Base-by-base conservation (phyloP, 495 filamentous ascomycete genomes). In the Aspergillus leporis region DNA sequence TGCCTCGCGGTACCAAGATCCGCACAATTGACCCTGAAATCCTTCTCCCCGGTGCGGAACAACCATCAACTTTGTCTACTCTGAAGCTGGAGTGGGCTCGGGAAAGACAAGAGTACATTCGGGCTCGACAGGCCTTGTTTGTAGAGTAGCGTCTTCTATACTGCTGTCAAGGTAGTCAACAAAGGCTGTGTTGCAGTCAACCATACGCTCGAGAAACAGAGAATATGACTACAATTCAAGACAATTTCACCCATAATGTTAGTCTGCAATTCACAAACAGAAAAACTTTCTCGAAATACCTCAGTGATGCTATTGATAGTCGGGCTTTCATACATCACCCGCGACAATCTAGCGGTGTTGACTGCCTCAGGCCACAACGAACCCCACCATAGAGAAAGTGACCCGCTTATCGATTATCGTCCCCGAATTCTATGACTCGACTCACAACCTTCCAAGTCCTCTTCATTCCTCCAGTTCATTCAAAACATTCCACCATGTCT, bases 401-500 rank as follows among this genome's bases (percentile, higher is more conserved):
- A 22, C 18, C 21, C 43, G 28, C 56, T 47, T 53, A 59, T 53
- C 34, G 49, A 52, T 36, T 51, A 10, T 22, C 48, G 19, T 22
- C 12, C 18, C 32, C 28, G 9, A 23, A 7, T 16, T 21, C 31
- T 23, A 40, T 50, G 16, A n/a, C 28, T 31, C 34, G 16, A 50
- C 51, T 31, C 4, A n/a, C 6, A 2, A 16, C 38, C 16, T 45
- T 30, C 32, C 34, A 28, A 22, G 8, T 38, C 40, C 28, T 10
- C 21, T 43, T 25, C 8, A 3, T 5, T 32, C 22, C 40, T 21
- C 13, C 16, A 43, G 30, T 7, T 57, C 60, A 59, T 60, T 65
- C 61, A 62, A 49, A 59, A 16, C 38, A 38, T 45, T 51, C 55
- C 55, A 67, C 53, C 56, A 82, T 84, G 79, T 59, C 75, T 50